Conservation (phyloP, 2,329 filamentous ascomycete genomes). For the Verticillium nubilum region DNA sequence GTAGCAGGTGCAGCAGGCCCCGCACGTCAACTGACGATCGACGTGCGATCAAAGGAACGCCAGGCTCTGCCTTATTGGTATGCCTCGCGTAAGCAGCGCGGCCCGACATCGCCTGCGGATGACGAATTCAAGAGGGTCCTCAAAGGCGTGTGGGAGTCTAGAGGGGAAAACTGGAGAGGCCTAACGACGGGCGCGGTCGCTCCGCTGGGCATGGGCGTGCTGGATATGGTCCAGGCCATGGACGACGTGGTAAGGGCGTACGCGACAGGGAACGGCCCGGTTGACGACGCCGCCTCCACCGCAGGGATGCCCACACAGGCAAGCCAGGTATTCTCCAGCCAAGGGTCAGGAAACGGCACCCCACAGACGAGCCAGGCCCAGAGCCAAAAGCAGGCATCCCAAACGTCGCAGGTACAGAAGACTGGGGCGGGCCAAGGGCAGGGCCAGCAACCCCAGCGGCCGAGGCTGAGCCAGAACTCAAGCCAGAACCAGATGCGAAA, state of each 20-base stretch:
- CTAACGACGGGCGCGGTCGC: conserved; percentile 42
- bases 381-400: conserved; percentile 1
- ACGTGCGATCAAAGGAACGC: conserved; percentile 44
- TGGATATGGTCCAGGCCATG: conserved; percentile 41
- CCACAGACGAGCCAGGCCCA: conserved; percentile 9
- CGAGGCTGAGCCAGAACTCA: conserved; percentile 4
- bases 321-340: conserved; percentile 10
- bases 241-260: conserved; percentile 39
- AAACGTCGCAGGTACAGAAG: neutral
- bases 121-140: conserved; percentile 34
- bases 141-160: conserved; percentile 37
- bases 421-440: neutral
- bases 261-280: conserved; percentile 14
- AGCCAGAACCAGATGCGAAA: neutral
- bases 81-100: conserved; percentile 30
- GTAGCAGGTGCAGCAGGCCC: conserved; percentile 16
- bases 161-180: conserved; percentile 41
- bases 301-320: conserved; percentile 6
- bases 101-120: conserved; percentile 12
- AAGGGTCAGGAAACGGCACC: conserved; percentile 8
- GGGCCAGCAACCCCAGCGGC: neutral
- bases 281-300: conserved; percentile 5
- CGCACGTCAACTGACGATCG: conserved; percentile 37
- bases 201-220: conserved; percentile 29
- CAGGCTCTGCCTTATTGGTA: conserved; percentile 47